Evolutionary conservation across 2,329 filamentous ascomycete species (phyloP).

Genomic region (Trichophaea hybrida): DNA sequence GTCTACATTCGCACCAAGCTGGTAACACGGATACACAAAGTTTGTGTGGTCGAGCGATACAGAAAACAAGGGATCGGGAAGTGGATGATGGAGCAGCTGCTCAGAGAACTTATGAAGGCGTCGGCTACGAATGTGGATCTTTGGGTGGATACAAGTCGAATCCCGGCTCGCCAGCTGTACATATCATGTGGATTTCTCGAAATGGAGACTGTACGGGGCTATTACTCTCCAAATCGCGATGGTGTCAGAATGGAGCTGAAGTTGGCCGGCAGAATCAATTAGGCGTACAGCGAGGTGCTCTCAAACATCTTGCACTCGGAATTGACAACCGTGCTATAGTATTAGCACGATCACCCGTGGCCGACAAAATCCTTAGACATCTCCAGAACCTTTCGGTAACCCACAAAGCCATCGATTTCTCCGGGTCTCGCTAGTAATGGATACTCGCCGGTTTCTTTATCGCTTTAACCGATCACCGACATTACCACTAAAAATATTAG

Average conservation of each 20-base stretch:
- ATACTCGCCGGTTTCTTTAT: too few relatives aligned
- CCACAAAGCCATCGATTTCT: too few relatives aligned
- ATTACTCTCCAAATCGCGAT: constrained; percentile 38
- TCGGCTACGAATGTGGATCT: constrained; percentile 38
- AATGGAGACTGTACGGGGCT: constrained; percentile 35
- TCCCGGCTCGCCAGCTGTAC: constrained; percentile 36
- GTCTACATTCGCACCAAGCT: constrained; percentile 36
- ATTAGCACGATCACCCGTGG: too few relatives aligned
- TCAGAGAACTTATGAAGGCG: constrained; percentile 33
- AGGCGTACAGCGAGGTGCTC: neutral
- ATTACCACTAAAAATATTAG: too few relatives aligned
- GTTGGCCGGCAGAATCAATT: neutral
- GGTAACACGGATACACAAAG: constrained; percentile 38
- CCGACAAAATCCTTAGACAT: too few relatives aligned
- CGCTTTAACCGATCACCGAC: too few relatives aligned
- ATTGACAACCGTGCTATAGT: neutral
- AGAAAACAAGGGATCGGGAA: constrained; percentile 37
- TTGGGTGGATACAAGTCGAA: constrained; percentile 39
- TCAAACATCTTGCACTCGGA: constrained; percentile 11
- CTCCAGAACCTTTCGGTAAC: too few relatives aligned
- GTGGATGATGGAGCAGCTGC: constrained; percentile 35
- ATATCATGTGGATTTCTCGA: constrained; percentile 35
- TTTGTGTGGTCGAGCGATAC: constrained; percentile 37
- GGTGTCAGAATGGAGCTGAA: constrained; percentile 35
- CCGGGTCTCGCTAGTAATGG: too few relatives aligned